Evolutionary conservation across 164 flowering plant genomes (phyloP), one percentile per base, ranked within the genome.

Genomic region (Protea cynaroides): DNA sequence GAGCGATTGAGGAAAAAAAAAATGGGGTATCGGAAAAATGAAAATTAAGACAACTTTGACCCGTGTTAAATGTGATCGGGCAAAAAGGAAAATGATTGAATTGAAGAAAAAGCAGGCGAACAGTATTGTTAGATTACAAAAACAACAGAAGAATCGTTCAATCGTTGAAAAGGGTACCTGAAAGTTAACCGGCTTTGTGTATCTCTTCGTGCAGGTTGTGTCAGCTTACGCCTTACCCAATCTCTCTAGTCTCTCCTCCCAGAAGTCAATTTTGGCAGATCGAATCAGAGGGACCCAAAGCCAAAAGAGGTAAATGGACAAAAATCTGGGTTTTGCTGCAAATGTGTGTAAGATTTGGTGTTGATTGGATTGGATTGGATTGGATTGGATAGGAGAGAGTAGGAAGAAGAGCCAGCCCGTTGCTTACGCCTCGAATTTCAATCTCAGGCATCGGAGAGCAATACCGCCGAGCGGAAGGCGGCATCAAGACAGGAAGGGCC

Each of bases 401-500:
- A 25, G 63, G 59, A 29, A 29, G 34, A 29, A 29, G 34, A 29
- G 34, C 34, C 58, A 54, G 60, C 51, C 74, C 75, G 74, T 58
- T 68, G 78, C 66, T 74, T 75, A 44, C 78, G 76, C 58, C 51
- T 66, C 66, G 73, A 75, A 70, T 40, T 70, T 65, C 69, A 69
- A 71, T 65, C 63, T 50, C 47, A 62, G 70, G 72, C 68, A 59
- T 60, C 70, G 66, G 78, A 72, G 70, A 68, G 76, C 65, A 69
- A 77, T 79, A 78, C 69, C 58, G 71, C 76, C 74, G 66, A 70
- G 83, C 75, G 74, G 74, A 68, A 68, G 58, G 77, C 83, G 77
- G 75, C 80, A 74, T 71, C 68, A 63, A 65, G 68, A 38, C 63
- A 72, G 46, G 46, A 40, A 7, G 47, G 17, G 18, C 15, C 17